Evolutionary conservation across 2,329 filamentous ascomycete species (phyloP), one percentile per base, ranked within the genome.

Genomic region (Paecilomyces variotii): DNA sequence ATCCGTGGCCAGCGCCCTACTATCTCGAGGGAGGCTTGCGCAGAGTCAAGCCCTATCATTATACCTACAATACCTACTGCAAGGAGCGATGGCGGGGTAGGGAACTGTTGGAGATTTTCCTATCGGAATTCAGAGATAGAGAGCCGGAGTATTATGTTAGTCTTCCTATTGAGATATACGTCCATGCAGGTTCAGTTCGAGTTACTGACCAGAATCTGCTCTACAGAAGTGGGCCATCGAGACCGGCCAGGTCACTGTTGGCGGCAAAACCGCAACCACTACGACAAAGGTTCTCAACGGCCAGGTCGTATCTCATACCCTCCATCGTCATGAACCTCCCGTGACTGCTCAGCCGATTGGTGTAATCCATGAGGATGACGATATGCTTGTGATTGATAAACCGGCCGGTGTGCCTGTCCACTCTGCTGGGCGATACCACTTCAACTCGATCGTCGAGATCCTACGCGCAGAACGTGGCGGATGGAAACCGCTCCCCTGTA

Each of bases 381-480:
- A 92, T 64, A 87, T 99, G 79, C 88, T 99, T 60, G 92, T 97
- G 61, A 96, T 99, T 72, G 91, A 97, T 78, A 99, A 99, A 74
- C 94, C 94, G 0, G 88, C 93, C 0, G 94, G 94, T 5, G 87
- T 99, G 49, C 94, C 94, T 0, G 94, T 99, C 0, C 94, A 99
- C 73, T 90, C 94, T 4, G 93, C 94, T 0, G 94, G 94, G 4
- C 86, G 94, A 54, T 99, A 99, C 79, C 91, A 93, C 73, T 96
- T 89, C 80, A 99, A 99, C 76, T 93, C 90, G 0, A 84, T 99
- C 53, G 83, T 96, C 45, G 92, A 97, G 78, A 96, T 99, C 64
- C 87, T 99, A 84, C 87, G 89, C 65, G 84, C 89, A 2, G 89
- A 96, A 69, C 76, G 84, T 39, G 80, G 81, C 57, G 73, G 76